Conservation (phyloP, 805 yeast genomes). For the Yamadazyma insecticola region DNA sequence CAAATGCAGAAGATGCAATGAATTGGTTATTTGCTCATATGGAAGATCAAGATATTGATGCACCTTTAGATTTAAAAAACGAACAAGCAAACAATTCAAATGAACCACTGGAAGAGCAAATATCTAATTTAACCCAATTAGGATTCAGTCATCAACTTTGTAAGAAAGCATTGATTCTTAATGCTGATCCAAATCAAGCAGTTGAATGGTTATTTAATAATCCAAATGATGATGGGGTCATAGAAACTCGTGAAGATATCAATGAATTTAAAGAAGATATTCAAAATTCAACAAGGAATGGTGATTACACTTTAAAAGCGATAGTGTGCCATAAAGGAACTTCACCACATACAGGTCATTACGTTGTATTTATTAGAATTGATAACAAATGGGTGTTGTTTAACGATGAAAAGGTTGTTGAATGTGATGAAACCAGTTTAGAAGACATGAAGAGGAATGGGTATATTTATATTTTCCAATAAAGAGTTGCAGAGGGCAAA, state of each 20-base stretch:
- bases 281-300: slow-evolving; percentile 6
- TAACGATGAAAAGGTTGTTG: slow-evolving; percentile 86
- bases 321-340: slow-evolving; percentile 87
- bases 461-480: slow-evolving; percentile 43
- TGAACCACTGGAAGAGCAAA: slow-evolving; percentile 27
- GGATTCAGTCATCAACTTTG: slow-evolving; percentile 69
- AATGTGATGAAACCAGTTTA: slow-evolving; percentile 39
- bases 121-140: slow-evolving; percentile 59
- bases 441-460: slow-evolving; percentile 44
- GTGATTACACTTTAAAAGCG: slow-evolving; percentile 50
- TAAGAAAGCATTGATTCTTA: slow-evolving; percentile 64
- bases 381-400: slow-evolving; percentile 65
- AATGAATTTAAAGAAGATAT: slow-evolving; percentile 26
- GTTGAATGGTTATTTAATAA: slow-evolving; percentile 88
- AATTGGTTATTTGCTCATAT: slow-evolving; percentile 87
- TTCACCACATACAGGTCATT: slow-evolving; percentile 89
- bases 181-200: slow-evolving; percentile 64
- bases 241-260: slow-evolving; percentile 22
- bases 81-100: slow-evolving; percentile 11
- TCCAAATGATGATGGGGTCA: slow-evolving; percentile 70
- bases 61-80: slow-evolving; percentile 36
- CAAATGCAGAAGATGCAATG: slow-evolving; percentile 66
- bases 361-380: slow-evolving; percentile 65
- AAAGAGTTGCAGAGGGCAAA: too few species aligned
- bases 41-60: slow-evolving; percentile 80